Evolutionary conservation across 441 rosid genomes (phyloP), one percentile per base, ranked within the genome.

Genomic region (Jatropha multifida): DNA sequence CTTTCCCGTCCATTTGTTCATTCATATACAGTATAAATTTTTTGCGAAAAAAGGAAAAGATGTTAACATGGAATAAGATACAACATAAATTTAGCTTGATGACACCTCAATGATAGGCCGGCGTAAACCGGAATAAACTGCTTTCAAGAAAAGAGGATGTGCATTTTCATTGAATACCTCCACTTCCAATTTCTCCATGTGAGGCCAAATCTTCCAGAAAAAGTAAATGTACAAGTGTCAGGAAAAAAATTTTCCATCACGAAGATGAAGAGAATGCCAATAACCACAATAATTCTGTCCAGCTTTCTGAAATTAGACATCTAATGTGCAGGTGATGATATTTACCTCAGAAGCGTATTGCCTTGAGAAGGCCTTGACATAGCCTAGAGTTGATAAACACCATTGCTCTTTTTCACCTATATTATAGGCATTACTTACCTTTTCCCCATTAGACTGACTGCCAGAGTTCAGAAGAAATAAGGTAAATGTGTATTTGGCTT

Each of bases 271-370:
- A 56, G 60, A n/a, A 1, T n/a, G 60, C 60, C 58, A 54, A 52
- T 52, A 52, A 52, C 56, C 56, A 52, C 14, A 13, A 5, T 18
- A 52, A 52, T 13, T 0, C 32, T 32, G 32, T 32, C 32, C 32
- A 32, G 32, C 32, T 32, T 32, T 32, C 32, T 32, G 32, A 32
- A 32, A 32, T 32, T 32, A 32, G 32, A 32, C 2, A 1, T 2
- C 1, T 32, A 32, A 1, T 32, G 63, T 32, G 69, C 5, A 26
- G 20, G 4, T 6, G 1, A 52, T 55, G 27, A 80, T 15, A 20
- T 72, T 84, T 85, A 96, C 99, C 98, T 96, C 99, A n/a, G 90
- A 81, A 18, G 98, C 97, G 77, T 92, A 94, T 77, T 96, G 97
- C 81, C 99, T 90, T 52, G 99, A 85, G 77, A 96, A 88, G 40